Evolutionary conservation across 129 eudicot genomes (phyloP).

Genomic region (Deinandra increscens): DNA sequence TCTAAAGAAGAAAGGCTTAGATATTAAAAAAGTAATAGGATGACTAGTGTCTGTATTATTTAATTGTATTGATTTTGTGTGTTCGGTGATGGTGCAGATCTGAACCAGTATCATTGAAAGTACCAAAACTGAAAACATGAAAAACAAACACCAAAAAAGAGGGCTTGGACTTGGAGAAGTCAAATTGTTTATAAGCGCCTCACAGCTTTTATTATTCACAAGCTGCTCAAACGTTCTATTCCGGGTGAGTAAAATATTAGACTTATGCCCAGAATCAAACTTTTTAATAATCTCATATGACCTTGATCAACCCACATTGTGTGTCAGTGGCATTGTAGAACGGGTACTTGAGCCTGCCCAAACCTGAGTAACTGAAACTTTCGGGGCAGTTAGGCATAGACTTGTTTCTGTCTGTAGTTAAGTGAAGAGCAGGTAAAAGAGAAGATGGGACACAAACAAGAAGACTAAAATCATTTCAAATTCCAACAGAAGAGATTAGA

Average conservation of each 20-base stretch:
- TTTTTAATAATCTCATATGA: not conserved
- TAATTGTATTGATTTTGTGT: no score
- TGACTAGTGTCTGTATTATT: no score
- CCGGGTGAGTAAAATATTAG: not conserved
- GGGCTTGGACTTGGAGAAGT: conserved; percentile 28
- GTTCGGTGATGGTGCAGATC: no score
- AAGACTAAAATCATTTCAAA: not conserved
- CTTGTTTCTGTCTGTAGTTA: not conserved
- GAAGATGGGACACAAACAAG: not conserved
- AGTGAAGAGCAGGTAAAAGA: conserved; percentile 3
- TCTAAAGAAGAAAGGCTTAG: no score
- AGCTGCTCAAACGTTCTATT: not conserved
- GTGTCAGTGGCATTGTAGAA: not conserved
- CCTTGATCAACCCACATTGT: conserved; percentile 10
- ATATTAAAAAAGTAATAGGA: no score
- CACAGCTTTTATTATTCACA: conserved; percentile 8
- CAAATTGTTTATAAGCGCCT: conserved; percentile 6
- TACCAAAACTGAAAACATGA: no score
- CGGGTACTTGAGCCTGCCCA: no score
- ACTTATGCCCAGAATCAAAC: not conserved
- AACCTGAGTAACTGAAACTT: not conserved
- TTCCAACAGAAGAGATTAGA: not conserved
- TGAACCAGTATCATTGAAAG: conserved; percentile 7
- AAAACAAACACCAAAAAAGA: no score
- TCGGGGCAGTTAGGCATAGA: conserved; percentile 20